Percentiles rank a stretch among this genome's conserved stretches.
Evolutionary conservation across 139 green algal species (phyloP).

Genomic region (Chlamydomonas incerta): DNA sequence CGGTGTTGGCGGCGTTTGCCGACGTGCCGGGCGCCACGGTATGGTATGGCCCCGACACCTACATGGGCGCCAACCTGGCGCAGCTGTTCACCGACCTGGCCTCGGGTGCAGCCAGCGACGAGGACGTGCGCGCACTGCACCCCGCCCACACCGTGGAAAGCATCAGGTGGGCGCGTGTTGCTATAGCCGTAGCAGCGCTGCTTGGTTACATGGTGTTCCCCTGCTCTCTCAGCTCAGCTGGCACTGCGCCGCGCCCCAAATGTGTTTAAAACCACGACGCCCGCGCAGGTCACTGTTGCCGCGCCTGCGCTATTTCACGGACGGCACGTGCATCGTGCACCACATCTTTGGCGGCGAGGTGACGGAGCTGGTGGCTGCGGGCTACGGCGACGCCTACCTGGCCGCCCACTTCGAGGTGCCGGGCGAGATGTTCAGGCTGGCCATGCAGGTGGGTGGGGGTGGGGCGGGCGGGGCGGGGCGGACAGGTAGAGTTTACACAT

Average conservation of each 20-base stretch:
- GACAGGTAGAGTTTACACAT: no score
- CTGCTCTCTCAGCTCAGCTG: no score
- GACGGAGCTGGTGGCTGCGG: constrained; percentile 53
- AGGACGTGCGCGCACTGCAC: constrained; percentile 81
- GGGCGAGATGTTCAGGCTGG: constrained; percentile 95
- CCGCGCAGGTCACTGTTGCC: constrained; percentile 72
- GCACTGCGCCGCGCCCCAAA: no score
- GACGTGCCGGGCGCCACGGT: constrained; percentile 84
- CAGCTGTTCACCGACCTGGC: constrained; percentile 86
- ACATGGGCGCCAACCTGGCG: constrained; percentile 97
- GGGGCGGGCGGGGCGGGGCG: neutral
- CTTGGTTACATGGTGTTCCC: no score
- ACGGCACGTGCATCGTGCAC: constrained; percentile 97
- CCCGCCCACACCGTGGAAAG: constrained; percentile 74
- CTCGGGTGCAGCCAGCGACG: constrained; percentile 26
- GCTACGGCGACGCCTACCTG: constrained; percentile 94
- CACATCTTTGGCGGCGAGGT: constrained; percentile 96
- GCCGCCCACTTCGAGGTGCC: constrained; percentile 98
- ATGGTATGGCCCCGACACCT: constrained; percentile 99
- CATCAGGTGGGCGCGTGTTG: constrained; percentile 44
- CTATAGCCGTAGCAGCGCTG: no score
- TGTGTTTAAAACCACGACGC: no score
- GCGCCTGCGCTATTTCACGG: constrained; percentile 89
- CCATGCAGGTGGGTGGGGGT: constrained; percentile 65
- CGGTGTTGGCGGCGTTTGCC: constrained; percentile 92